Evolutionary conservation across 305 asterid species (phyloP), one percentile per base, ranked within the genome.

Genomic region (Stenogyne calaminthoides): DNA sequence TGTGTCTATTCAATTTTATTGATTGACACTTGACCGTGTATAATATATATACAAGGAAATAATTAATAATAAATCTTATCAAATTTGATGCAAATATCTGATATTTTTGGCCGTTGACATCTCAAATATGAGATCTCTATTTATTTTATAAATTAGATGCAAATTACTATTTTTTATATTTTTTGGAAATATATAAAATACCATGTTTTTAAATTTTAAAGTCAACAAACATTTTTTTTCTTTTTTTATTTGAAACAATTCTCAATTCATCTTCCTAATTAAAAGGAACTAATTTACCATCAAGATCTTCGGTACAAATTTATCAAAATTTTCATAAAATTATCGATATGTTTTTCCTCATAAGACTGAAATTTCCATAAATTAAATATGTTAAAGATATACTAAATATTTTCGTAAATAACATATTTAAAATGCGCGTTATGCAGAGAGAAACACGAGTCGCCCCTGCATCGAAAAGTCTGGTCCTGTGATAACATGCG

Each of bases 401-500:
- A 12, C 9, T 40, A 40, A 39, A 7, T 40, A 9, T 40, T 40
- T 40, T 40, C 47, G 2, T 40, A 40, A 40, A 40, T 40, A 40
- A 4, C 42, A 36, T 36, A 36, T 46, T n/a, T 46, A 1, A 49
- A 49, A 49, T 49, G 56, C 76, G 74, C 54, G 49, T 42, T 42
- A 42, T 14, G 47, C 70, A 69, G 74, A 27, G 25, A 20, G n/a
- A n/a, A 58, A 79, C 71, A 15, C 0, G 3, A 70, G 57, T 52
- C 74, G 80, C 61, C 76, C 75, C 73, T 73, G 83, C 79, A 72
- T 73, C 55, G 72, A 76, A 85, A n/a, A 78, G 76, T 76, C 69
- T 44, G 51, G 74, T 51, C 14, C 47, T 16, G 44, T 65, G 77
- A 78, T 73, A 67, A 79, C 85, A 79, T 54, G 80, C 80, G 84